Base-by-base conservation (phyloP, 2,329 filamentous ascomycete species). In the Herpotrichia juniperi region DNA sequence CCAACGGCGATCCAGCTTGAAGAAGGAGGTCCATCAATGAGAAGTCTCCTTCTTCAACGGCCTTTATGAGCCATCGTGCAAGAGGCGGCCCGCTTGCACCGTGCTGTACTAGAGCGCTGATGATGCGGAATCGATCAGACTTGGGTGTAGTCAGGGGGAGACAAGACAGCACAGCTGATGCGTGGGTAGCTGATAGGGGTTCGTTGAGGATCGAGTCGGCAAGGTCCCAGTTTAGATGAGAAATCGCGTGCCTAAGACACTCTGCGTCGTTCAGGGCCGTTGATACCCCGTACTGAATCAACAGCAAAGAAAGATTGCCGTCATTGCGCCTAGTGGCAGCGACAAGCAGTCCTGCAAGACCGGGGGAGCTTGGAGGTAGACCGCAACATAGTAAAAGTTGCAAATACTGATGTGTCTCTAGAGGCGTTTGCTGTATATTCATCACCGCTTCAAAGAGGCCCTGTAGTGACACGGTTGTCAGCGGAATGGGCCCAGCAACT, bases 361-460 rank as follows among this genome's bases (percentile, higher is more conserved):
- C 58, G 11, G 65, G 61, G 25, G 56, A 69, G 1, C 58, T 42
- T 16, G 69, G 62, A 32, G 63, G 56, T 14, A 73, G 53, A 12
- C 71, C 68, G 44, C 69, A 73, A 46, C 67, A 71, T 31, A 73
- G 62, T 3, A 73, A 52, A 25, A 73, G 51, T 34, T 71, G 66
- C 5, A 73, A 46, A 34, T 66, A 72, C 4, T 61, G 62, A 30
- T 67, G 54, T 9, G 68, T 58, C 37, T 68, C 63, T 40, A 61
- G 60, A 5, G 53, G 55, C 22, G 63, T 67, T 40, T 40, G 37
- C 1, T 67, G 64, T 25, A 70, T 47, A 19, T 61, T 62, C 63
- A 72, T 61, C 0, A 62, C 64, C 7, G 62, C 62, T 32, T 67
- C 68, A 2, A 72, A 63, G n/a, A 64, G 56, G 19, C 51, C 57